phyloP scores from a whole-genome alignment of 2,329 filamentous ascomycete species.

The Ascocoryne sarcoides region DNA sequence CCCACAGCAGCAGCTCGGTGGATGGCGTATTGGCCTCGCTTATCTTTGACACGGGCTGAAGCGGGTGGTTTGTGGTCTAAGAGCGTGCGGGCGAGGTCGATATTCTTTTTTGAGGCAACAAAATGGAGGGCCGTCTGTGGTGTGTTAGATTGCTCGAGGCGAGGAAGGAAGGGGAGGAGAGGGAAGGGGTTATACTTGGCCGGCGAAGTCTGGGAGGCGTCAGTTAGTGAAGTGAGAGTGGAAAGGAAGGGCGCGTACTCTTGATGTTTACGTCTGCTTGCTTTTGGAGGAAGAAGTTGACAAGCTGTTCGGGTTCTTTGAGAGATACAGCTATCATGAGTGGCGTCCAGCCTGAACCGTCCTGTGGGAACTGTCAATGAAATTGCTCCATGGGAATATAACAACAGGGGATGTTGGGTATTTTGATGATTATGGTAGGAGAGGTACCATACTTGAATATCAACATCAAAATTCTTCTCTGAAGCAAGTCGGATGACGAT shows the following conservation, averaged over 20 bases:
- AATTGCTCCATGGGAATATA: too few species aligned
- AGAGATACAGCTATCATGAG: constrained; percentile 76
- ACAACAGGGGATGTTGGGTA: too few species aligned
- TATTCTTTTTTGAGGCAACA: constrained; percentile 78
- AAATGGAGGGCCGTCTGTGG: constrained; percentile 80
- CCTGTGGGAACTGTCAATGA: too few species aligned
- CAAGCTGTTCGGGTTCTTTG: constrained; percentile 59
- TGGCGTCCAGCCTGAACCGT: constrained; percentile 73
- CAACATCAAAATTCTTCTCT: constrained; percentile 68
- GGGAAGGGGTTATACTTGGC: constrained; percentile 40
- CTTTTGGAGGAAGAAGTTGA: constrained; percentile 58
- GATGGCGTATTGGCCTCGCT: constrained; percentile 78
- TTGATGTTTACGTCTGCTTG: constrained; percentile 66
- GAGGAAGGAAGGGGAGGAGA: not conserved
- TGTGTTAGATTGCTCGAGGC: constrained; percentile 2
- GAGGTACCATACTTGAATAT: constrained; percentile 61
- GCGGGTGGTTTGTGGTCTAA: constrained; percentile 61
- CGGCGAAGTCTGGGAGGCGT: constrained; percentile 46
- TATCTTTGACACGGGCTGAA: constrained; percentile 73
- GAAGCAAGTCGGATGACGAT: constrained; percentile 67
- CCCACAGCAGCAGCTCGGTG: constrained; percentile 89
- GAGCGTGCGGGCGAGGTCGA: constrained; percentile 73
- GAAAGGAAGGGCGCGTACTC: constrained; percentile 38
- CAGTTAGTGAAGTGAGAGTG: constrained; percentile 14
- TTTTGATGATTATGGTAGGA: too few species aligned